These are phyloP conservation scores for Eucalyptus lansdowneana DNA, from an alignment of 345 rosid species.

Conservation along the genomic window DNA sequence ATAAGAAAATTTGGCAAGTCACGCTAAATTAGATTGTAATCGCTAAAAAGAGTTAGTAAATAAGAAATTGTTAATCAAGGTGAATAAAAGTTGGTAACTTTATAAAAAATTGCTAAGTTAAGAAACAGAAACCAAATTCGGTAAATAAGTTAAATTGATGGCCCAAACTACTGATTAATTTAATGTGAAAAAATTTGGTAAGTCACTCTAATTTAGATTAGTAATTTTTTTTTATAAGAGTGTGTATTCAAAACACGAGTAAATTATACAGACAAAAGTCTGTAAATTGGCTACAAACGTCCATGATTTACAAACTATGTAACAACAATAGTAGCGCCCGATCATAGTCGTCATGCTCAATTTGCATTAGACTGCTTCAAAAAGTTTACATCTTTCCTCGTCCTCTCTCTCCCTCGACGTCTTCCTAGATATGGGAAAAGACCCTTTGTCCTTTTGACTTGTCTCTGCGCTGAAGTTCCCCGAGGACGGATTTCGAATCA, in stretches of 20 bases:
- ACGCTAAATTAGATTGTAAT: not conserved
- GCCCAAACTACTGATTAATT: not conserved
- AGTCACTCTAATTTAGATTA: not conserved
- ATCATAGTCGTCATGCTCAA: not conserved
- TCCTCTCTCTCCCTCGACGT: not conserved
- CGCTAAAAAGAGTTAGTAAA: not conserved
- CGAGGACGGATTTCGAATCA: not conserved
- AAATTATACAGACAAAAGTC: not conserved
- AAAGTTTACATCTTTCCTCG: not conserved
- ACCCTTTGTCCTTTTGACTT: not conserved
- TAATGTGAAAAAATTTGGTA: not conserved
- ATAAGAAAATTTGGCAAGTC: not conserved
- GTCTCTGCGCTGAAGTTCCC: not conserved
- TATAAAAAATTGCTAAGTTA: not conserved
- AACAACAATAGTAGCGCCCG: not conserved
- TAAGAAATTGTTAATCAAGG: not conserved
- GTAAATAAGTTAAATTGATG: not conserved
- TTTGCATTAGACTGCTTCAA: not conserved
- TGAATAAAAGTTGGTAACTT: not conserved
- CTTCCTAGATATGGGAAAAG: not conserved
- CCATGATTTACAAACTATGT: not conserved
- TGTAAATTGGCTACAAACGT: not conserved
- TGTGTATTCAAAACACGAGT: not conserved
- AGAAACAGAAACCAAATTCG: no score
- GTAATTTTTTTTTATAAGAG: not conserved